phyloP scores from a whole-genome alignment of 768 basidiomycete genomes.

The Boletus eberwhitei region DNA sequence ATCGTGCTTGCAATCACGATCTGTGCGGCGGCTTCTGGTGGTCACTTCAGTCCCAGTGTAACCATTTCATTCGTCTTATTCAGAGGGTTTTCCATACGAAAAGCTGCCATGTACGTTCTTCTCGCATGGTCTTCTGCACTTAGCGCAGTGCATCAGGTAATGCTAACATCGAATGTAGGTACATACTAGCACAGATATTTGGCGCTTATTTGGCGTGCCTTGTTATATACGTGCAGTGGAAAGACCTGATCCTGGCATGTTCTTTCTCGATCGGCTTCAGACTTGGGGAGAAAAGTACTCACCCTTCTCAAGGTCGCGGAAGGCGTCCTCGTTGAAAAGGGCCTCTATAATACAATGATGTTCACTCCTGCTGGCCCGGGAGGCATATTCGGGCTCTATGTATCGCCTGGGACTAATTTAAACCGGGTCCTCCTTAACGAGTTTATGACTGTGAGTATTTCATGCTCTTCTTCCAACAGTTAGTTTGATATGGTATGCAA shows the following conservation, averaged over 20 bases:
- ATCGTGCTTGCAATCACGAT: constrained; percentile 56
- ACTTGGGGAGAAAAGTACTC: constrained; percentile 12
- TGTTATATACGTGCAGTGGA: constrained; percentile 61
- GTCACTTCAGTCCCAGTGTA: constrained; percentile 67
- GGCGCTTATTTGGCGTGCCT: constrained; percentile 64
- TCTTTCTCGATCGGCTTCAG: constrained; percentile 43
- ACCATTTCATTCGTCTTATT: constrained; percentile 51
- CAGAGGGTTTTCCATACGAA: constrained; percentile 51
- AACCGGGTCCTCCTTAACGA: constrained; percentile 37
- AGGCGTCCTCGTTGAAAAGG: constrained; percentile 24
- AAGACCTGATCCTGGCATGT: constrained; percentile 44
- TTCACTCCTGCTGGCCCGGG: constrained; percentile 36
- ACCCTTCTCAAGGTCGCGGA: constrained; percentile 23
- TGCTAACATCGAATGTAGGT: constrained; percentile 38
- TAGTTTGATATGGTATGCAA: neutral
- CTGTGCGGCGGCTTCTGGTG: constrained; percentile 52
- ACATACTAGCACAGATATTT: constrained; percentile 61
- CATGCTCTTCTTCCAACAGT: neutral
- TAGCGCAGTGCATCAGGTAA: neutral
- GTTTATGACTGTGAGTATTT: constrained; percentile 33
- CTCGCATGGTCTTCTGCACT: constrained; percentile 9
- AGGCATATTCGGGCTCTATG: constrained; percentile 39
- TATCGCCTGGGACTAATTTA: constrained; percentile 29
- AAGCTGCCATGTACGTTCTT: constrained; percentile 45
- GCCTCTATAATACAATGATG: constrained; percentile 30